Base-by-base conservation (phyloP, 805 yeast genomes). In the Starmerella vaccinii region DNA sequence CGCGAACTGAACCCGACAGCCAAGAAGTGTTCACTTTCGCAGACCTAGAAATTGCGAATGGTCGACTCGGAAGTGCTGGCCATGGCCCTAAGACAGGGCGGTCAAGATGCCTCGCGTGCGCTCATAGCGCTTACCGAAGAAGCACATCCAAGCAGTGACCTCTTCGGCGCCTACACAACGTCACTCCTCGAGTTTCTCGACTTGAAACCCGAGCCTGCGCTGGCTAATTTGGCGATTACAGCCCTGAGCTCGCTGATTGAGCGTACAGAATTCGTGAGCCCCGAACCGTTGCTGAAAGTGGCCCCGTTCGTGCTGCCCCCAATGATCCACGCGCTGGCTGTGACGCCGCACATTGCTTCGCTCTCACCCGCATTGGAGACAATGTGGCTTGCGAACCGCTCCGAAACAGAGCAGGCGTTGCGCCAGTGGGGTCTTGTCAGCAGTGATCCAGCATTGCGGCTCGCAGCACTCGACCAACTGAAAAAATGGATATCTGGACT, bases 311-410 rank as follows among this genome's bases (percentile, higher is more conserved):
- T 47, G 33, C 39, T 42, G 22, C 39, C 46, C 21, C 34, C 32
- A 10, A 18, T 51, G 15, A 29, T 51, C 19, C 26, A 13, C 26
- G 27, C 37, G n/a, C 42, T 47, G n/a, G 45, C 45, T 9, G 34
- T 23, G 3, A 35, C n/a, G 16, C 27, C 32, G 18, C 23, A 18
- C n/a, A 16, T 47, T n/a, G 34, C 45, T 9, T 33, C 30, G 30
- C 30, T 51, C 2, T 30, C 55, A 3, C 7, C 39, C 5, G 33
- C 50, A 12, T n/a, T 52, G 38, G 46, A 45, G 41, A 42, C 68
- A 41, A 59, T 65, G 49, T 71, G 73, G 73, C 54, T 68, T 19
- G 65, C 65, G 13, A 57, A 67, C 46, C 68, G 71, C 10, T 32
- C 50, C 9, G 63, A 64, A 21, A 58, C 65, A 15, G 72, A 71